Evolutionary conservation across 2,329 filamentous ascomycete genomes (phyloP).

Genomic region (Fusarium algeriense): DNA sequence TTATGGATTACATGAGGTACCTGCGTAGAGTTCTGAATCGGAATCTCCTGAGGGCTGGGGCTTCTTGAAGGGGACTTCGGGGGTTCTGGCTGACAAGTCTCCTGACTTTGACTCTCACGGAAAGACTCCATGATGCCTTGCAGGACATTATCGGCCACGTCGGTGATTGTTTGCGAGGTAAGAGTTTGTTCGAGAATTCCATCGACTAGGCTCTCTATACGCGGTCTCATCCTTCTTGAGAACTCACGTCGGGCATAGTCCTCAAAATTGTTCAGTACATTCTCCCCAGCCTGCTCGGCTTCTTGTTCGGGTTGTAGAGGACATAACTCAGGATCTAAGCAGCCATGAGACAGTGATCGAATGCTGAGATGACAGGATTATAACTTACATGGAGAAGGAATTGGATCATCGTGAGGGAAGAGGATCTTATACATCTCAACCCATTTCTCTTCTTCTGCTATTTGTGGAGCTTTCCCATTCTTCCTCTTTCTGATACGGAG

Average conservation of each 20-base stretch:
- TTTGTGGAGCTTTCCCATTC: background rate
- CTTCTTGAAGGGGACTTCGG: background rate
- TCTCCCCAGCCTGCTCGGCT: fast-evolving
- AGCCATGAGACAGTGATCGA: background rate
- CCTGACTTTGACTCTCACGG: background rate
- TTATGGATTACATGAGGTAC: background rate
- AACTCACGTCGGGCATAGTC: background rate
- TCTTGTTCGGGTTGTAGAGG: background rate
- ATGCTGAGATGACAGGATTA: too few species aligned
- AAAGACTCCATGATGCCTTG: background rate
- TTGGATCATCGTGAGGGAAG: background rate
- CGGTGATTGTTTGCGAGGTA: background rate
- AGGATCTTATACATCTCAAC: conserved; percentile 4
- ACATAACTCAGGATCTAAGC: background rate
- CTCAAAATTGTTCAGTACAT: background rate
- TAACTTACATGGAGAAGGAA: conserved; percentile 4
- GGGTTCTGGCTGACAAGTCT: background rate
- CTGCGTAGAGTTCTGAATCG: fast-evolving
- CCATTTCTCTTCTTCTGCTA: background rate
- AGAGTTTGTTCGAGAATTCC: background rate
- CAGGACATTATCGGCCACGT: background rate
- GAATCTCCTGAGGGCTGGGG: background rate
- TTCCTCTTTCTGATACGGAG: background rate
- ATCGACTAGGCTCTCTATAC: background rate
- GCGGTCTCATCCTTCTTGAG: background rate